Conservation (phyloP, 352 stramenopile species). For the Phytophthora constricta region DNA sequence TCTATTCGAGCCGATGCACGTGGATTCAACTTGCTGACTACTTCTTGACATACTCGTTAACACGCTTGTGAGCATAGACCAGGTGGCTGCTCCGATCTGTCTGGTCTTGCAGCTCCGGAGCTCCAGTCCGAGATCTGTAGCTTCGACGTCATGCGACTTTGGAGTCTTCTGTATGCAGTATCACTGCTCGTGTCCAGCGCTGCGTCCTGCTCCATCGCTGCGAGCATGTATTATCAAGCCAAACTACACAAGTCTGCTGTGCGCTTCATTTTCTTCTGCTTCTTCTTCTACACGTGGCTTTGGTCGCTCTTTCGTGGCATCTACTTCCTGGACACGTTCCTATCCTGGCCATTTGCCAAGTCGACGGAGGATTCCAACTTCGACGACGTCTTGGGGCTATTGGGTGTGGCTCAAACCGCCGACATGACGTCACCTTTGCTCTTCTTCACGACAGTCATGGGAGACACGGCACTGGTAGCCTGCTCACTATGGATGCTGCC, state of each 20-base stretch:
- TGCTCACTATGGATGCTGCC: slow-evolving; percentile 59
- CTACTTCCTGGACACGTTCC: slow-evolving; percentile 52
- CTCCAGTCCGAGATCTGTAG: background rate
- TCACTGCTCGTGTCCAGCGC: slow-evolving; percentile 49
- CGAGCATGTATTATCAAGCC: slow-evolving; percentile 41
- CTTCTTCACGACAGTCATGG: slow-evolving; percentile 48
- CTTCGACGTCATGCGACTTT: slow-evolving; percentile 34
- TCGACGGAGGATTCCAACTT: slow-evolving; percentile 24
- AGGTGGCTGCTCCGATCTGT: background rate
- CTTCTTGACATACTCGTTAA: background rate
- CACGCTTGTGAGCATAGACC: background rate
- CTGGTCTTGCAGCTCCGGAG: background rate
- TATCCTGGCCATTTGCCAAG: slow-evolving; percentile 22
- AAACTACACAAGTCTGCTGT: slow-evolving; percentile 51
- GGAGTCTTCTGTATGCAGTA: slow-evolving; percentile 52
- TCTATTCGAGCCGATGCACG: no score
- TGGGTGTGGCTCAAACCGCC: slow-evolving; percentile 43
- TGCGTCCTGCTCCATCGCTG: slow-evolving; percentile 46
- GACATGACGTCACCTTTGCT: slow-evolving; percentile 49
- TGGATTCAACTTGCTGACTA: no score
- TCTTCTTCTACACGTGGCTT: slow-evolving; percentile 69
- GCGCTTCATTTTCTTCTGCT: slow-evolving; percentile 59
- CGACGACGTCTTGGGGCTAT: slow-evolving; percentile 48
- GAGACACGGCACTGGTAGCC: slow-evolving; percentile 46
- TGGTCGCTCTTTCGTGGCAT: slow-evolving; percentile 61